Conservation (phyloP, 768 basidiomycete genomes). For the Boletus rufocinnamomeus region DNA sequence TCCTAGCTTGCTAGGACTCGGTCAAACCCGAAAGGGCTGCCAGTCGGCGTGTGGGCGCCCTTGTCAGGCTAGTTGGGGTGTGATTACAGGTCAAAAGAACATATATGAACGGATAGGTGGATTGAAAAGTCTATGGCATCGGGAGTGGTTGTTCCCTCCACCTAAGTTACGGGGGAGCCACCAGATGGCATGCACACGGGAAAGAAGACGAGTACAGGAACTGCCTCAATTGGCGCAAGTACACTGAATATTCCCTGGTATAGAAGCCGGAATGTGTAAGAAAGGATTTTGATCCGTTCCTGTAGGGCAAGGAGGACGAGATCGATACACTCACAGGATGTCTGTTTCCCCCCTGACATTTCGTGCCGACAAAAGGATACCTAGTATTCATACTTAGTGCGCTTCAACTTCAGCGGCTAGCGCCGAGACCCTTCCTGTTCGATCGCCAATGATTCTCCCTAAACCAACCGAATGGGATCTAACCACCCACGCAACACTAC, state of each 20-base stretch:
- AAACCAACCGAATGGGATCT: not conserved
- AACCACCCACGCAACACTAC: too few species aligned
- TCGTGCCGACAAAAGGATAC: too few species aligned
- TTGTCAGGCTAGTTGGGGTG: not conserved
- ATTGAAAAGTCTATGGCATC: not conserved
- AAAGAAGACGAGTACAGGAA: not conserved
- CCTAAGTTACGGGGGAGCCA: not conserved
- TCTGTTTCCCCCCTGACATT: not conserved
- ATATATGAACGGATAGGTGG: not conserved
- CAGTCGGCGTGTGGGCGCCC: not conserved
- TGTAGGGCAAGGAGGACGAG: not conserved
- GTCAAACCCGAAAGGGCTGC: not conserved
- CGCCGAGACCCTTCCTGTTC: not conserved
- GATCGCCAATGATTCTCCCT: not conserved
- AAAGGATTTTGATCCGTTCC: not conserved
- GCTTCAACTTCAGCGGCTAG: not conserved
- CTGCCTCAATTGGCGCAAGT: not conserved
- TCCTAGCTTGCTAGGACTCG: not conserved
- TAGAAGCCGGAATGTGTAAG: not conserved
- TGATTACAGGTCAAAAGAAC: not conserved
- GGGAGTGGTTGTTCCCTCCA: too few species aligned
- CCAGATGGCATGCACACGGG: not conserved
- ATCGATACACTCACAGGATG: not conserved
- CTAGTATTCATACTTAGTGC: not conserved
- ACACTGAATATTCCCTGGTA: not conserved